These are phyloP conservation scores for Wickerhamomyces bovis DNA, from an alignment of 805 yeast genomes.

Conservation along the genomic window DNA sequence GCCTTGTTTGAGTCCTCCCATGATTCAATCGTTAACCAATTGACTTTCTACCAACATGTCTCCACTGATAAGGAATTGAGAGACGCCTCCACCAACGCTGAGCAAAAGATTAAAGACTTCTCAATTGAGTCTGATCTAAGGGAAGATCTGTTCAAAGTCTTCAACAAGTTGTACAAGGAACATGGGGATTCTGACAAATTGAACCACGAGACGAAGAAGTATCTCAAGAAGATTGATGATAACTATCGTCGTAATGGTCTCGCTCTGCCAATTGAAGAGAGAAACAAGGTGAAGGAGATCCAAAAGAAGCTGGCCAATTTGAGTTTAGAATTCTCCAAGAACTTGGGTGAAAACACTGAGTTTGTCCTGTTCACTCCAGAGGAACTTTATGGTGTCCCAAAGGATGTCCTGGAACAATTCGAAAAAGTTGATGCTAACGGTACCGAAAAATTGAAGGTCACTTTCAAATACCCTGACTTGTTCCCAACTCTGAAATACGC, in stretches of 20 bases:
- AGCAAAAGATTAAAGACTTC: conserved; percentile 48
- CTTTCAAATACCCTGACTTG: conserved; percentile 77
- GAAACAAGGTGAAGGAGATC: conserved; percentile 51
- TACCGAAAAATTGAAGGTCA: conserved; percentile 45
- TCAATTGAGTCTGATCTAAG: conserved; percentile 61
- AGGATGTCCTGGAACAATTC: conserved; percentile 52
- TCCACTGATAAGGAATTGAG: conserved; percentile 59
- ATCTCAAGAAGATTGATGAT: conserved; percentile 48
- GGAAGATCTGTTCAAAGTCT: conserved; percentile 56
- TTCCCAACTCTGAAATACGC: conserved; percentile 77
- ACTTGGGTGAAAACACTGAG: conserved; percentile 67
- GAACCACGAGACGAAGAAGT: conserved; percentile 51
- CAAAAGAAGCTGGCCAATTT: conserved; percentile 55
- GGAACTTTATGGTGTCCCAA: conserved; percentile 71
- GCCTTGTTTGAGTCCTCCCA: conserved; percentile 46
- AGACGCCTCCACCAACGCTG: conserved; percentile 64
- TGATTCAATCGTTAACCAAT: conserved; percentile 39
- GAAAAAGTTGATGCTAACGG: conserved; percentile 38
- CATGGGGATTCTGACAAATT: conserved; percentile 27
- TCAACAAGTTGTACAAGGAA: conserved; percentile 45
- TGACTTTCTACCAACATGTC: conserved; percentile 70
- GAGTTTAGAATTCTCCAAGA: conserved; percentile 52
- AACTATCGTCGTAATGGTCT: conserved; percentile 67
- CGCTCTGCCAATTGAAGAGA: conserved; percentile 46
- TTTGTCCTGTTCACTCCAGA: conserved; percentile 52